phyloP scores from a whole-genome alignment of 1,139 yeast species.

The Hemisphaericaspora lyxosophila region DNA sequence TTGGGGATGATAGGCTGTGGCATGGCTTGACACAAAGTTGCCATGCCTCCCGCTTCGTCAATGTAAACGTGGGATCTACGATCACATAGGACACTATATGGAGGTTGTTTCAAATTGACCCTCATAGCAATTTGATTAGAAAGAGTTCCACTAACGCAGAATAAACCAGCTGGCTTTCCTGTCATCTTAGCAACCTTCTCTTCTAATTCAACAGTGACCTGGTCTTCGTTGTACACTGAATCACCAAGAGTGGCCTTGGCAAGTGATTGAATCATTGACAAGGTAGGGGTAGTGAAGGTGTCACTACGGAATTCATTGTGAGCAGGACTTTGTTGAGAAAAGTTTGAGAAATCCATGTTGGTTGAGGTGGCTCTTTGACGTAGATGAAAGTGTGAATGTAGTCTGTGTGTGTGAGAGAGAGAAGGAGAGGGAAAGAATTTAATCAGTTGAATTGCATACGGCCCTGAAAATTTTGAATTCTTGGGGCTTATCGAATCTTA shows the following conservation, averaged over 20 bases:
- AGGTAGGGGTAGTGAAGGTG: constrained; percentile 47
- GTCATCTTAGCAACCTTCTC: constrained; percentile 34
- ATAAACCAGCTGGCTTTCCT: constrained; percentile 44
- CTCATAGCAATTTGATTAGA: constrained; percentile 46
- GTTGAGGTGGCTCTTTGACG: not conserved
- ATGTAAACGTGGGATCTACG: constrained; percentile 39
- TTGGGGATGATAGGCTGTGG: constrained; percentile 40
- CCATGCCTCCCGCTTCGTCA: constrained; percentile 48
- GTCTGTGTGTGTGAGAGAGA: not conserved
- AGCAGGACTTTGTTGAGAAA: constrained; percentile 26
- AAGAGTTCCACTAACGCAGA: constrained; percentile 48
- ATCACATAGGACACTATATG: constrained; percentile 44
- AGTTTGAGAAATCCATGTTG: constrained; percentile 20
- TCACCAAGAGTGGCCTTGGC: constrained; percentile 37
- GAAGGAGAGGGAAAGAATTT: too few species aligned
- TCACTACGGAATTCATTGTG: constrained; percentile 47
- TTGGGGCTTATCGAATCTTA: not conserved
- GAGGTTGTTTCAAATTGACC: constrained; percentile 45
- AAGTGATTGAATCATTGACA: constrained; percentile 35
- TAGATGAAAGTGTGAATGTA: not conserved
- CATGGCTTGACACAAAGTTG: constrained; percentile 48
- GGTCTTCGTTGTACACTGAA: constrained; percentile 46
- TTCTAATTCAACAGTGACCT: constrained; percentile 34
- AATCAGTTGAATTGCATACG: not conserved
- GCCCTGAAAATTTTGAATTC: not conserved